phyloP scores from a whole-genome alignment of 2,329 filamentous ascomycete species.

The Exophiala bonariae region DNA sequence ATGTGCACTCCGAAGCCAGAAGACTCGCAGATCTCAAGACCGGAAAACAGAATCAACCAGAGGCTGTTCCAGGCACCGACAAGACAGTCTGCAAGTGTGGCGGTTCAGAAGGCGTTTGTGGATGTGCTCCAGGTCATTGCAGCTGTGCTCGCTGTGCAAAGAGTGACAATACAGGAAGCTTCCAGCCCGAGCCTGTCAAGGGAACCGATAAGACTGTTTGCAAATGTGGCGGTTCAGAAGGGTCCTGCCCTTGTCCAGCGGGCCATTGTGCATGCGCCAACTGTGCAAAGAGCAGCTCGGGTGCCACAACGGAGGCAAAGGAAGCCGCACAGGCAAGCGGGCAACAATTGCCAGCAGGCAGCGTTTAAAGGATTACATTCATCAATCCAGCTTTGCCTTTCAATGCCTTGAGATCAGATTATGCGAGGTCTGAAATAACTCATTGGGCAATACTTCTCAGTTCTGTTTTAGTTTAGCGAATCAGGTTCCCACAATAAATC shows the following conservation, averaged over 20 bases:
- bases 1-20: constrained; percentile 89
- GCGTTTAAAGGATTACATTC: constrained; percentile 16
- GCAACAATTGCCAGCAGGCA: constrained; percentile 25
- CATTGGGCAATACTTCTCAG: no score
- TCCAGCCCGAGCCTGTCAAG: constrained; percentile 36
- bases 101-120: constrained; percentile 37
- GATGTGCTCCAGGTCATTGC: constrained; percentile 38
- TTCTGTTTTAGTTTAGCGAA: no score
- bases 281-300: constrained; percentile 31
- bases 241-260: constrained; percentile 37
- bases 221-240: constrained; percentile 37
- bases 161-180: constrained; percentile 58
- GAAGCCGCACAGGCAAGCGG: constrained; percentile 28
- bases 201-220: constrained; percentile 42
- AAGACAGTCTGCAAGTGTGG: constrained; percentile 44
- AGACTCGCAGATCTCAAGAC: constrained; percentile 86
- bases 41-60: constrained; percentile 43
- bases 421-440: no score
- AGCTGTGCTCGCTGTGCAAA: constrained; percentile 38
- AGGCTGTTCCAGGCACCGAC: constrained; percentile 35
- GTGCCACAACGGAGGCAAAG: constrained; percentile 25
- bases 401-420: no score
- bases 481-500: no score
- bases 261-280: constrained; percentile 40
- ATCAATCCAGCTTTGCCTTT: no score